These are phyloP conservation scores for Trametes sp. DNA, from an alignment of 1,284 basidiomycete genomes.

Conservation along the genomic window DNA sequence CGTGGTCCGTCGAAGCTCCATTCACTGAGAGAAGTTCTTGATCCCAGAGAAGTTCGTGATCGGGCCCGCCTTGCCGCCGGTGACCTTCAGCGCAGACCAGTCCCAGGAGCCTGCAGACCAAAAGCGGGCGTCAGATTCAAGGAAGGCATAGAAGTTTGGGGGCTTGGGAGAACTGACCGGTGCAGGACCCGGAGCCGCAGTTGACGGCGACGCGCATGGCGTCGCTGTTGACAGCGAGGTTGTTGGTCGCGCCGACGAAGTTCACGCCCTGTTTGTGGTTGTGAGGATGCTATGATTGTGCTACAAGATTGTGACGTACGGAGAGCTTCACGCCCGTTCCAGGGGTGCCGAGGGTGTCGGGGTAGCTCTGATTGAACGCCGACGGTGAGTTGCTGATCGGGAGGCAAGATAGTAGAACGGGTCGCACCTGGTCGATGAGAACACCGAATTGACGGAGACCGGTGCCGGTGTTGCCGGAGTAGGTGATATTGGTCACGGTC, in stretches of 20 bases:
- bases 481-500: slow-evolving; percentile 48
- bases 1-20: too few relatives aligned
- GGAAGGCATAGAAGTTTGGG: background rate
- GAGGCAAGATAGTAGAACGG: background rate
- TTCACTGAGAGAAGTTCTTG: slow-evolving; percentile 44
- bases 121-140: background rate
- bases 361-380: slow-evolving; percentile 42
- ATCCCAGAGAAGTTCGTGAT: slow-evolving; percentile 48
- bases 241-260: slow-evolving; percentile 40
- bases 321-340: slow-evolving; percentile 44
- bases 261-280: slow-evolving; percentile 38
- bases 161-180: slow-evolving; percentile 31
- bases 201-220: slow-evolving; percentile 44
- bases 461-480: slow-evolving; percentile 42
- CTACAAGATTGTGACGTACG: slow-evolving; percentile 25
- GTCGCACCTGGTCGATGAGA: slow-evolving; percentile 46
- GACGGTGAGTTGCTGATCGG: background rate
- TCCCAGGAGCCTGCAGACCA: slow-evolving; percentile 54
- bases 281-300: too few relatives aligned
- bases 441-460: slow-evolving; percentile 45
- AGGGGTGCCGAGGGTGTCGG: slow-evolving; percentile 46
- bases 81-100: slow-evolving; percentile 55
- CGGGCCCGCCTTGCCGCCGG: slow-evolving; percentile 52
- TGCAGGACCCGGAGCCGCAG: slow-evolving; percentile 42
- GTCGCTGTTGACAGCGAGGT: slow-evolving; percentile 36